Conservation (phyloP, 2,329 filamentous ascomycete genomes). For the Monosporascus sp. region DNA sequence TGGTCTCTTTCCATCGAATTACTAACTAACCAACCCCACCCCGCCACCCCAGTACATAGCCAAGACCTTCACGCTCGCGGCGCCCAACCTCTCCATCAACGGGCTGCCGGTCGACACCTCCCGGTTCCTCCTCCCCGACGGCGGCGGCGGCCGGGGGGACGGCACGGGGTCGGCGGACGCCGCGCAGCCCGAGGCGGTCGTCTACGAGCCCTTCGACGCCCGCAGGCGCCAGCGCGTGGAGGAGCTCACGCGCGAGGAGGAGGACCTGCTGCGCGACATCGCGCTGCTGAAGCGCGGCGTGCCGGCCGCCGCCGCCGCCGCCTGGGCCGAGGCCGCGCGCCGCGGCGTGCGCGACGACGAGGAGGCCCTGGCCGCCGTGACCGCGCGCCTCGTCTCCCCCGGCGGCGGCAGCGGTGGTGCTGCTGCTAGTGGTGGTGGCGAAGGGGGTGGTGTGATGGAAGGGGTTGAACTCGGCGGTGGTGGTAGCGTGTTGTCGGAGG, state of each 20-base stretch:
- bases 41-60: constrained; percentile 48
- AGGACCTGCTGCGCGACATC: constrained; percentile 59
- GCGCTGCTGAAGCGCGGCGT: constrained; percentile 52
- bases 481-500: constrained; percentile 7
- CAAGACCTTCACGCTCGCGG: constrained; percentile 52
- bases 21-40: not conserved
- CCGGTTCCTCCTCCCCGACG: constrained; percentile 28
- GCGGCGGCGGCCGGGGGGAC: constrained; percentile 12
- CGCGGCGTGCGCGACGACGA: constrained; percentile 42
- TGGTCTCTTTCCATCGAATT: not conserved
- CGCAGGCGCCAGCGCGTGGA: constrained; percentile 54
- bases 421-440: constrained; percentile 4
- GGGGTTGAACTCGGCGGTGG: constrained; percentile 9
- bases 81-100: constrained; percentile 58
- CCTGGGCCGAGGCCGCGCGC: constrained; percentile 35
- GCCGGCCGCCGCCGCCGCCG: constrained; percentile 38
- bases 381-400: constrained; percentile 7
- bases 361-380: constrained; percentile 30
- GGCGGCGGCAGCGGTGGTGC: constrained; percentile 4
- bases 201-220: constrained; percentile 56
- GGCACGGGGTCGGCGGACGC: constrained; percentile 1
- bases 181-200: constrained; percentile 28
- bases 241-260: constrained; percentile 55
- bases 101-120: constrained; percentile 45
- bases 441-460: constrained; percentile 10